Evolutionary conservation across 768 basidiomycete species (phyloP).

Genomic region (Rossbeevera mucosa): DNA sequence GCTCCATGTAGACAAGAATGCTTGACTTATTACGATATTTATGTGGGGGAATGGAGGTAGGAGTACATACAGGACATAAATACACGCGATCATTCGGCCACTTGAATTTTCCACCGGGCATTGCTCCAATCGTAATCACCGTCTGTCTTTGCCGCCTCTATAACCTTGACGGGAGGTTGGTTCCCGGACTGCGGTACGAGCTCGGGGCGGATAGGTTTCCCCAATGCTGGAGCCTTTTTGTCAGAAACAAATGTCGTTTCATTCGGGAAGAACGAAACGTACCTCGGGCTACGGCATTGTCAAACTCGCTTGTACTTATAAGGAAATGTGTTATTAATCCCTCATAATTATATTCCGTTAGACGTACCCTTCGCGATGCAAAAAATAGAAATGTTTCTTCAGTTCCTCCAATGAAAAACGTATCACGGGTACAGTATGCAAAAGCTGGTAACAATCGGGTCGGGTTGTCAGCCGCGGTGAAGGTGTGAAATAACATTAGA

Average conservation of each 20-base stretch:
- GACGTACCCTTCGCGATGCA: constrained; percentile 18
- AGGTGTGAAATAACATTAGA: neutral
- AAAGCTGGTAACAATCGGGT: constrained; percentile 16
- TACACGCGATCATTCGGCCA: neutral
- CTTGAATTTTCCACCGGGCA: constrained; percentile 2
- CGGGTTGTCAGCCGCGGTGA: neutral
- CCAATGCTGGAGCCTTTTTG: constrained; percentile 10
- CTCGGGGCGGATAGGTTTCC: constrained; percentile 15
- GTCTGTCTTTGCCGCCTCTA: constrained; percentile 10
- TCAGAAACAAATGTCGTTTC: constrained; percentile 16
- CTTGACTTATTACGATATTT: neutral
- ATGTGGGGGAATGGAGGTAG: constrained; percentile 1
- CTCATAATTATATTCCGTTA: neutral
- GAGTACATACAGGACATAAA: neutral
- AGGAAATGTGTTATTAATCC: constrained; percentile 3
- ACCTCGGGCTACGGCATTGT: constrained; percentile 19
- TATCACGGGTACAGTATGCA: constrained; percentile 5
- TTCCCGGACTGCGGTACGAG: constrained; percentile 15
- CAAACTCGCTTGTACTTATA: constrained; percentile 23
- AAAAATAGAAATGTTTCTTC: constrained; percentile 25
- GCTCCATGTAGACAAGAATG: constrained; percentile 5
- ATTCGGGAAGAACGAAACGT: neutral
- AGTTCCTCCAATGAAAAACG: constrained; percentile 21
- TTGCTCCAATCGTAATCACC: constrained; percentile 20
- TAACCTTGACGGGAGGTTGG: neutral